Evolutionary conservation across 495 filamentous ascomycete genomes (phyloP), one percentile per base, ranked within the genome.

Genomic region (Aspergillus kassunensis): DNA sequence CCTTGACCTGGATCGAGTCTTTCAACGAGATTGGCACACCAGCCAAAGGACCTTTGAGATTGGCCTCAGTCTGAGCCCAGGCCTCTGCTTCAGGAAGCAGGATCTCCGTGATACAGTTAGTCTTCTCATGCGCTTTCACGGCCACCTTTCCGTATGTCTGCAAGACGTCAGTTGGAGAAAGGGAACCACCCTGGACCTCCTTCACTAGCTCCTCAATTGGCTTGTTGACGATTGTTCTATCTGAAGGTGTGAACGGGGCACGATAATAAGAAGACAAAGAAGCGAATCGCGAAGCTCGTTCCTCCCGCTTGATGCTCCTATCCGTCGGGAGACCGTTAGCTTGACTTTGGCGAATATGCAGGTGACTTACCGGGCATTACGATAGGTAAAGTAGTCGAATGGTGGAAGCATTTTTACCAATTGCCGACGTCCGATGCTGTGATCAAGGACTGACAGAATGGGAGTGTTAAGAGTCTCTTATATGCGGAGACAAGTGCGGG

Each of bases 101-200:
- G 30, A 97, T 75, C 72, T 98, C 93, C 0, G 93, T 98, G 4
- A 96, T 68, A 57, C 90, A 96, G 67, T 96, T 97, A 0, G 91
- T 96, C 66, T 87, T 85, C 40, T 82, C 75, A 44, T 97, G 93
- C 6, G 91, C 93, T 56, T 82, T 84, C 29, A 96, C 67, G 1
- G 92, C 88, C 10, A 91, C 80, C 69, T 95, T 96, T 60, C 90
- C 90, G 62, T 96, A 98, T n/a, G 90, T 83, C 49, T 74, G 83
- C 12, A 98, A 83, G 24, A 98, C 80, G 50, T 91, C 84, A 23
- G 86, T 67, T 0, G 90, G 83, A 3, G 80, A 71, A 35, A 84
- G 67, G n/a, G 74, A 66, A 19, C 81, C 73, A 8, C 80, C 74
- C 25, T 95, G 89, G 13, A 98, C 86, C 69, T 85, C 81, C 37